Evolutionary conservation across 345 rosid genomes (phyloP).

Genomic region (Odontarrhena argentea): DNA sequence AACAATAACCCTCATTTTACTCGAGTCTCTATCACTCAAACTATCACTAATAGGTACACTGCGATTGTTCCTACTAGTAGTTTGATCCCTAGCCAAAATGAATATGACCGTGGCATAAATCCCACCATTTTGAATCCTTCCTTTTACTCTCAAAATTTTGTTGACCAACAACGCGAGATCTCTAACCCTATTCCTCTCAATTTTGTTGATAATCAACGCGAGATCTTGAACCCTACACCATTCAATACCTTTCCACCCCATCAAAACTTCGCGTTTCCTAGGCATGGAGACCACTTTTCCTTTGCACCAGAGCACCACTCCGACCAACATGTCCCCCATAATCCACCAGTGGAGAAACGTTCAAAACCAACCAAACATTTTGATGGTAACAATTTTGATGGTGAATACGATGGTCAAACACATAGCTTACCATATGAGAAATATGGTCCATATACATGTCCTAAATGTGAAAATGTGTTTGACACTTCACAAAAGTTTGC

Average conservation of each 20-base stretch:
- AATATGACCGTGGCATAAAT: background rate
- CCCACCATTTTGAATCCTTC: background rate
- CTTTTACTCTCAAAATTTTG: background rate
- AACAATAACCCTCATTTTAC: slow-evolving; percentile 5
- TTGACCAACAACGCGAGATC: background rate
- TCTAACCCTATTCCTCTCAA: slow-evolving; percentile 8
- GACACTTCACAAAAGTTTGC: slow-evolving; percentile 36
- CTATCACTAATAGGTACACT: slow-evolving; percentile 3
- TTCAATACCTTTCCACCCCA: background rate
- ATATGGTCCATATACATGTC: slow-evolving; percentile 37
- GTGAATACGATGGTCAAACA: slow-evolving; percentile 24
- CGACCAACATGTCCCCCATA: background rate
- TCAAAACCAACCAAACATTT: background rate
- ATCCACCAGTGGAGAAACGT: background rate
- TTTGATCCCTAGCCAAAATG: background rate
- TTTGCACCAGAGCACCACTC: background rate
- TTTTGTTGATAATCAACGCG: background rate
- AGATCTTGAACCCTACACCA: background rate
- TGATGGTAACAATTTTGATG: background rate
- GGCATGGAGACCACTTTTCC: background rate
- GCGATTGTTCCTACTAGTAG: slow-evolving; percentile 20
- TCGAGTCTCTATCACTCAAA: slow-evolving; percentile 27
- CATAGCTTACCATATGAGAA: slow-evolving; percentile 30
- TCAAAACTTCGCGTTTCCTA: too few species aligned
- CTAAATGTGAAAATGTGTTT: slow-evolving; percentile 20